Conservation (phyloP, 805 yeast genomes). For the Ogataea degrootiae region DNA sequence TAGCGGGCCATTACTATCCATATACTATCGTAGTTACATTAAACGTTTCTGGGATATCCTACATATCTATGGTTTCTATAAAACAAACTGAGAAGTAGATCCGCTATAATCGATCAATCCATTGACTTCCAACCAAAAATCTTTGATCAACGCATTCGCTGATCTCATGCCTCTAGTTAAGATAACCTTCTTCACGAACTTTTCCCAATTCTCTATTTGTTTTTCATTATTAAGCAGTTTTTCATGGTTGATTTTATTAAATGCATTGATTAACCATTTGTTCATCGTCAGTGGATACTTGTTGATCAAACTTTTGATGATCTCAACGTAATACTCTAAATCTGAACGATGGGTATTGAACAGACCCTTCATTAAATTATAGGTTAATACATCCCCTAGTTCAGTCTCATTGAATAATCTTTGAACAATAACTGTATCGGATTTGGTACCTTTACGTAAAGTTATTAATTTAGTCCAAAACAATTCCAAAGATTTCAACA, state of each 20-base stretch:
- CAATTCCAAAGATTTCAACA: slow-evolving; percentile 44
- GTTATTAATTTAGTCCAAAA: slow-evolving; percentile 52
- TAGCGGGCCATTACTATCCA: background rate
- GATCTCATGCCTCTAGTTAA: slow-evolving; percentile 63
- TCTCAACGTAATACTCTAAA: slow-evolving; percentile 51
- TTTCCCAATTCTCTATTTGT: slow-evolving; percentile 31
- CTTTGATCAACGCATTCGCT: slow-evolving; percentile 50
- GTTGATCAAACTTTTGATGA: slow-evolving; percentile 37
- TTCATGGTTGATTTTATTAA: slow-evolving; percentile 25
- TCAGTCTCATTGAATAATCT: slow-evolving; percentile 26
- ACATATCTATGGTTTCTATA: background rate
- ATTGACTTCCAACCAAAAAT: slow-evolving; percentile 61
- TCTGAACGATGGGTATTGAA: slow-evolving; percentile 54
- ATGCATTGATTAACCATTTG: slow-evolving; percentile 39
- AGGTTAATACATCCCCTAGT: slow-evolving; percentile 30
- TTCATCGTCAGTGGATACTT: slow-evolving; percentile 37
- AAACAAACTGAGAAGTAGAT: background rate
- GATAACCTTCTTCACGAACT: slow-evolving; percentile 50
- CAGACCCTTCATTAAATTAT: slow-evolving; percentile 37
- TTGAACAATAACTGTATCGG: slow-evolving; percentile 32
- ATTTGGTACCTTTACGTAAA: slow-evolving; percentile 39
- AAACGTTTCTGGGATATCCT: background rate
- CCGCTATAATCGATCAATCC: slow-evolving; percentile 42
- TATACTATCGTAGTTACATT: background rate
- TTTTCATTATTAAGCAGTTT: slow-evolving; percentile 20